A percentile compares a stretch with the other conserved stretches of the same genome.
Conservation (phyloP, 2,329 filamentous ascomycete genomes). For the Penicillium sp. region DNA sequence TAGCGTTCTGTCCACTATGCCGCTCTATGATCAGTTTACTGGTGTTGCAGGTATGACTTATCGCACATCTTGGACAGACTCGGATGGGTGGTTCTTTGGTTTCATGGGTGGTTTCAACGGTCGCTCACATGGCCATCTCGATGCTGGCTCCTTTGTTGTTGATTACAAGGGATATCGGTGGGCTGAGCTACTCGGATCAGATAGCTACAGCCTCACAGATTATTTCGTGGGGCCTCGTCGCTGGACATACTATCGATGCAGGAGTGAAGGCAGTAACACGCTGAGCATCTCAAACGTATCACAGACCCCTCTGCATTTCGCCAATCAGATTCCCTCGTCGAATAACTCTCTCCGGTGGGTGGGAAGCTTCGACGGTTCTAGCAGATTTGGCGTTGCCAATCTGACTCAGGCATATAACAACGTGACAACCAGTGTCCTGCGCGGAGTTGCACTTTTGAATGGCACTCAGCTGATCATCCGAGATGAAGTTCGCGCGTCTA, state of each 20-base stretch:
- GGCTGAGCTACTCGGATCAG: slow-evolving; percentile 2
- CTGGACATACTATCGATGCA: slow-evolving; percentile 6
- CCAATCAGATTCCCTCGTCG: slow-evolving; percentile 3
- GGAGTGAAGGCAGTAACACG: slow-evolving; percentile 1
- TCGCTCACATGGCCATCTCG: slow-evolving; percentile 3
- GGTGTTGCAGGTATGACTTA: slow-evolving; percentile 3
- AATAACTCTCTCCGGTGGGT: slow-evolving; percentile 2
- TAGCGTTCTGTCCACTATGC: background rate
- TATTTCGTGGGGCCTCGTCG: slow-evolving; percentile 1
- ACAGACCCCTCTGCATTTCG: slow-evolving; percentile 2
- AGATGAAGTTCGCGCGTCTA: background rate
- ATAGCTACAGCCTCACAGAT: slow-evolving; percentile 3
- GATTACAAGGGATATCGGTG: slow-evolving; percentile 7
- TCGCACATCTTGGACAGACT: slow-evolving; percentile 2
- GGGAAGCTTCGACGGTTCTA: slow-evolving; percentile 1
- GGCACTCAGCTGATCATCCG: background rate
- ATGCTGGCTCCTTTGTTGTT: slow-evolving; percentile 3
- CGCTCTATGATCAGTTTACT: background rate
- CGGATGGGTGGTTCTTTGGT: slow-evolving; percentile 2
- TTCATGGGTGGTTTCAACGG: slow-evolving; percentile 4
- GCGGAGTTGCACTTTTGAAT: background rate
- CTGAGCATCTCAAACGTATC: background rate
- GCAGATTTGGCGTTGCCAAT: slow-evolving; percentile 5
- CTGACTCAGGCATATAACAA: slow-evolving; percentile 4
- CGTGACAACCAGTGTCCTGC: background rate